These are phyloP conservation scores for Atkinsonella texensis DNA, from an alignment of 2,329 filamentous ascomycete genomes.

Conservation along the genomic window DNA sequence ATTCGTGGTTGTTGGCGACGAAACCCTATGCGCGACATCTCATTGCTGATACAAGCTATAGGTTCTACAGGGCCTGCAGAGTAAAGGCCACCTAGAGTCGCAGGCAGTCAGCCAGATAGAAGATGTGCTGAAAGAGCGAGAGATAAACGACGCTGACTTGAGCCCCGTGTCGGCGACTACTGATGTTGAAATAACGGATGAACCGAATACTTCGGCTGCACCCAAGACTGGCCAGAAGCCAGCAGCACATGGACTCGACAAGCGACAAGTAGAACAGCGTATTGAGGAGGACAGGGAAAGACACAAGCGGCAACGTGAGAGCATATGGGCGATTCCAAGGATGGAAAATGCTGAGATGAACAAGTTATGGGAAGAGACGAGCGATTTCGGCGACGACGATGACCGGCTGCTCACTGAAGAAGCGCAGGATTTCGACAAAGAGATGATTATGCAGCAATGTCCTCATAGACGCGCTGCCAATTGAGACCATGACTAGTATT, in stretches of 20 bases:
- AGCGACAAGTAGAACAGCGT: slow-evolving; percentile 83
- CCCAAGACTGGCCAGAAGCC: slow-evolving; percentile 21
- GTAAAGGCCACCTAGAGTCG: slow-evolving; percentile 59
- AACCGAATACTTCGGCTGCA: slow-evolving; percentile 29
- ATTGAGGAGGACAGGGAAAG: slow-evolving; percentile 95
- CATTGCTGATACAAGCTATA: slow-evolving; percentile 15
- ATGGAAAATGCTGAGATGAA: slow-evolving; percentile 56
- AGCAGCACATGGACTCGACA: slow-evolving; percentile 47
- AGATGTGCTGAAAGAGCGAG: slow-evolving; percentile 68
- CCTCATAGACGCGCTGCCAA: slow-evolving; percentile 24
- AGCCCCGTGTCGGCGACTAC: slow-evolving; percentile 38
- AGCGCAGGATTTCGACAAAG: slow-evolving; percentile 31
- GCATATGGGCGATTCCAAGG: slow-evolving; percentile 76
- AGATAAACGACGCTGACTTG: slow-evolving; percentile 48
- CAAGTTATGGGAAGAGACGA: slow-evolving; percentile 76
- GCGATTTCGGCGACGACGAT: slow-evolving; percentile 81
- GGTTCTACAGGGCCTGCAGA: slow-evolving; percentile 58
- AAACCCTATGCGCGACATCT: not conserved
- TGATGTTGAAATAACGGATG: slow-evolving; percentile 28
- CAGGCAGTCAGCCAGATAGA: slow-evolving; percentile 72
- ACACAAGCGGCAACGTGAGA: slow-evolving; percentile 84
- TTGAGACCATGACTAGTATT: slow-evolving; percentile 15
- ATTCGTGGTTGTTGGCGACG: not conserved
- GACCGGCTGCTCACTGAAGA: slow-evolving; percentile 68
- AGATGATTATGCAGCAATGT: slow-evolving; percentile 29